These are phyloP conservation scores for Discostella stelligera DNA, from an alignment of 352 stramenopile species.

Conservation along the genomic window DNA sequence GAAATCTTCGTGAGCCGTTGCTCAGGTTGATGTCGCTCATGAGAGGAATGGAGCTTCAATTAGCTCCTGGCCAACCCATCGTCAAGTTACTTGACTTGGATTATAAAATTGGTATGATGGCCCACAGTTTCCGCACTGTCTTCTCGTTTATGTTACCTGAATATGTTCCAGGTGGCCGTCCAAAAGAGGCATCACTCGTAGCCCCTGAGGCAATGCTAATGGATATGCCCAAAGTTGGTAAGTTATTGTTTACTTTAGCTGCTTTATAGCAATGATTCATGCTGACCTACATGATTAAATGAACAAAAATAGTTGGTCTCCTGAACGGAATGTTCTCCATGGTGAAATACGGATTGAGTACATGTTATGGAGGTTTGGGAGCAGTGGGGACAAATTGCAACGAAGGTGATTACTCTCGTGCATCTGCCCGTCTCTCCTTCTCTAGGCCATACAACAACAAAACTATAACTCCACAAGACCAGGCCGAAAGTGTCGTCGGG, in stretches of 20 bases:
- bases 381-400: conserved; percentile 19
- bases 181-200: conserved; percentile 39
- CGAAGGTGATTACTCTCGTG: conserved; percentile 42
- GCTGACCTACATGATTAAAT: not conserved
- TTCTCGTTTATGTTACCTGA: conserved; percentile 72
- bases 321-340: conserved; percentile 78
- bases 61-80: conserved; percentile 26
- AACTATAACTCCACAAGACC: conserved; percentile 14
- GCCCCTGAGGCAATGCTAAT: conserved; percentile 43
- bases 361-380: conserved; percentile 63
- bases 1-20: conserved; percentile 60
- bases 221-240: conserved; percentile 51
- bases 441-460: conserved; percentile 27
- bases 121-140: conserved; percentile 60
- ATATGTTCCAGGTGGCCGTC: conserved; percentile 43
- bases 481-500: conserved; percentile 60
- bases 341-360: conserved; percentile 66
- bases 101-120: conserved; percentile 56
- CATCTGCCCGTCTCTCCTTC: conserved; percentile 43
- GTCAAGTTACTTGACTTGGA: conserved; percentile 30
- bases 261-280: not conserved
- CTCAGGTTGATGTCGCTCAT: conserved; percentile 58
- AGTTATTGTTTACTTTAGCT: conserved; percentile 3
- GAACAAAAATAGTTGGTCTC: conserved; percentile 34
- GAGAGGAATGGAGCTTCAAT: conserved; percentile 55